phyloP scores from a whole-genome alignment of 75 land plant species.

The Pinus albicaulis region DNA sequence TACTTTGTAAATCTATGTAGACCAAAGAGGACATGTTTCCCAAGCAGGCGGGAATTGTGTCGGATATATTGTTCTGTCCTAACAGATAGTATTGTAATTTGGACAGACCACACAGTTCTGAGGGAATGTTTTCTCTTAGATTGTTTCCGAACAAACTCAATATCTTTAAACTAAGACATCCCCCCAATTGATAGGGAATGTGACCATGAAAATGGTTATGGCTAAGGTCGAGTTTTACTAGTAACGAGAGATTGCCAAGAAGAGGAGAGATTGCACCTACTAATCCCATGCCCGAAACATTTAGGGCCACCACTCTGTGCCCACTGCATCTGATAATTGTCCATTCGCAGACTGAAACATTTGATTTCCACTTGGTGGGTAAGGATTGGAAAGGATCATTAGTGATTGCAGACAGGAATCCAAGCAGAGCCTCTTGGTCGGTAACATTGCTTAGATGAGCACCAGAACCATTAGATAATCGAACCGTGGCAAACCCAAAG shows the following conservation, averaged over 20 bases:
- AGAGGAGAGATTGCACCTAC: slow-evolving; percentile 10
- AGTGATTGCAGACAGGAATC: not conserved
- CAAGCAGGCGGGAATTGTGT: too few species aligned
- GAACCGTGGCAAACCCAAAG: too few species aligned
- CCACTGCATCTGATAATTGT: not conserved
- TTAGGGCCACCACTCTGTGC: slow-evolving; percentile 7
- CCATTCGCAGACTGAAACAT: not conserved
- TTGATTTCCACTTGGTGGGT: not conserved
- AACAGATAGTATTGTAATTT: not conserved
- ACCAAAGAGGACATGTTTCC: too few species aligned
- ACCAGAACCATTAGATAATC: not conserved
- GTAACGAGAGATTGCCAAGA: not conserved
- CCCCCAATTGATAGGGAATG: slow-evolving; percentile 10
- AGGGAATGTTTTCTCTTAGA: not conserved
- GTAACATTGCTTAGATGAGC: not conserved
- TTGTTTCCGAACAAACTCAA: not conserved
- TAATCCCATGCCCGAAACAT: slow-evolving; percentile 5
- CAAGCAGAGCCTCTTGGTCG: not conserved
- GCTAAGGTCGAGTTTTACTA: slow-evolving; percentile 4
- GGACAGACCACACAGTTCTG: not conserved
- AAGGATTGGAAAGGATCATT: not conserved
- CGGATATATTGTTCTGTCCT: not conserved
- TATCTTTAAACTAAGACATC: not conserved
- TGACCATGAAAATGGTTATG: slow-evolving; percentile 18
- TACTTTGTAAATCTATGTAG: too few species aligned